phyloP scores from a whole-genome alignment of 2,329 filamentous ascomycete genomes.

The Helotiales sp. region DNA sequence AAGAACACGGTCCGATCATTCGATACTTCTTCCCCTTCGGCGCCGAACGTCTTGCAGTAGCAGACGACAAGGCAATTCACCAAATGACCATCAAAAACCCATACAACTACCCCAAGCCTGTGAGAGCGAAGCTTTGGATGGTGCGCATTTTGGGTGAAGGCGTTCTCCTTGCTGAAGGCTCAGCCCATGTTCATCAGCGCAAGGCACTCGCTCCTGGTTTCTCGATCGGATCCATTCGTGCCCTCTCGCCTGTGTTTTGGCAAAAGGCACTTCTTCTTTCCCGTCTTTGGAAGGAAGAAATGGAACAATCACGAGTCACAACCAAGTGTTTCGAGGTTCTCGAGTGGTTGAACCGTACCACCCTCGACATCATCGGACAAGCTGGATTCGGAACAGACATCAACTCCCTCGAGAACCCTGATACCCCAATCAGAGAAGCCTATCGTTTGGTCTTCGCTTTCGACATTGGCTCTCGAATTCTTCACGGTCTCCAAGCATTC shows the following conservation, averaged over 20 bases:
- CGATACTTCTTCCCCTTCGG: constrained; percentile 54
- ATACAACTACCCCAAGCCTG: constrained; percentile 72
- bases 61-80: constrained; percentile 51
- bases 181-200: constrained; percentile 56
- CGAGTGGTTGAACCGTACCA: constrained; percentile 66
- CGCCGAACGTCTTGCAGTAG: constrained; percentile 50
- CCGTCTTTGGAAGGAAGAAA: constrained; percentile 51
- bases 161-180: constrained; percentile 81
- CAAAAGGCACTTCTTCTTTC: constrained; percentile 63
- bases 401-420: constrained; percentile 64
- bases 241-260: constrained; percentile 85
- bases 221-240: constrained; percentile 79
- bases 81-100: constrained; percentile 56
- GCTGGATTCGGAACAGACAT: constrained; percentile 75
- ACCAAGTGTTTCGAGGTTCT: constrained; percentile 40
- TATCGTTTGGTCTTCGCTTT: constrained; percentile 56
- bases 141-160: constrained; percentile 70
- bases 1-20: constrained; percentile 48
- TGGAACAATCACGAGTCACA: constrained; percentile 49
- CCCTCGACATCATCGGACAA: constrained; percentile 75
- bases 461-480: constrained; percentile 53
- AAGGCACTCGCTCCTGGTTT: constrained; percentile 82
- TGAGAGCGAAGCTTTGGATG: constrained; percentile 57
- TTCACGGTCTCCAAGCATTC: constrained; percentile 54
- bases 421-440: constrained; percentile 60